Evolutionary conservation across 106 monocot species (phyloP).

Genomic region (Allium cepa): DNA sequence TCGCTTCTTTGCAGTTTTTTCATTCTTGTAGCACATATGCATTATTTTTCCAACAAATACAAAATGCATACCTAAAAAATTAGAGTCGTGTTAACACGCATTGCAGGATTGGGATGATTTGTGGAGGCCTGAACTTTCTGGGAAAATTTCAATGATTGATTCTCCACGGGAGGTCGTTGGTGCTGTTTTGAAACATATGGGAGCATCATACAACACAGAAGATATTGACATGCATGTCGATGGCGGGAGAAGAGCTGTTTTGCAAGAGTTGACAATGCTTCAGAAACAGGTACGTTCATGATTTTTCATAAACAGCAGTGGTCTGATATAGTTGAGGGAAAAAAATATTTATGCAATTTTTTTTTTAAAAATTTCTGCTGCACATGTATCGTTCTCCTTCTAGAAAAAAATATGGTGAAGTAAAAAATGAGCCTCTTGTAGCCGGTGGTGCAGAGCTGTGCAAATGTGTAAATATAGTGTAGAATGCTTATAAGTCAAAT

Average conservation of each 20-base stretch:
- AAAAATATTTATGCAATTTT: no score
- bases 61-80: no score
- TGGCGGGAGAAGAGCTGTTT: constrained; percentile 61
- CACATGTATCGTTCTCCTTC: background rate
- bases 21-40: no score
- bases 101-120: constrained; percentile 93
- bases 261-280: constrained; percentile 47
- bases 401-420: background rate
- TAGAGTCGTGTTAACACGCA: no score
- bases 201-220: constrained; percentile 83
- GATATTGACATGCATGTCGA: constrained; percentile 58
- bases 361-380: no score
- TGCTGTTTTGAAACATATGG: constrained; percentile 80
- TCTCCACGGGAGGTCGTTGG: constrained; percentile 91
- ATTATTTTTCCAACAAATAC: no score
- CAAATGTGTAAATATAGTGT: no score
- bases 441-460: no score
- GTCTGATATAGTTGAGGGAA: no score
- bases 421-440: no score
- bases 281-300: constrained; percentile 57
- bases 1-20: no score
- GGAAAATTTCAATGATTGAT: constrained; percentile 91
- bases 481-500: background rate
- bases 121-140: constrained; percentile 84
- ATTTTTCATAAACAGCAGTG: no score